phyloP scores from a whole-genome alignment of 768 basidiomycete species.

The Suillus bovinus region DNA sequence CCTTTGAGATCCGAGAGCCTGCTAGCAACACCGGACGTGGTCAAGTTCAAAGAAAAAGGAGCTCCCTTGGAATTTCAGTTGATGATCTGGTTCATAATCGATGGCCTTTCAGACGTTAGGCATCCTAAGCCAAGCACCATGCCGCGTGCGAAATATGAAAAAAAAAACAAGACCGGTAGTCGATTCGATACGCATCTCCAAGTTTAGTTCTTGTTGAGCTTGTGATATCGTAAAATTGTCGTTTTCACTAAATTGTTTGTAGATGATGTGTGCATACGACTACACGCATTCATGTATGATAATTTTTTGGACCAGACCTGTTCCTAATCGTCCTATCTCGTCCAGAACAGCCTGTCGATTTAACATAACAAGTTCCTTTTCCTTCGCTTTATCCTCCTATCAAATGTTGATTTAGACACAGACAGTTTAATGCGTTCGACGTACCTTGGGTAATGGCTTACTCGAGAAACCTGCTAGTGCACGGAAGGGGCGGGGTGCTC shows the following conservation, averaged over 20 bases:
- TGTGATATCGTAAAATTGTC: neutral
- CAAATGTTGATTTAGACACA: slow-evolving; percentile 6
- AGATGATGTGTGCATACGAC: neutral
- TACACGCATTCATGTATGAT: slow-evolving; percentile 15
- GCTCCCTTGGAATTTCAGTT: no score
- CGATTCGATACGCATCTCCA: neutral
- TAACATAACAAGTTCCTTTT: slow-evolving; percentile 61
- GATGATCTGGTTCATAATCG: no score
- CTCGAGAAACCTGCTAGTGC: slow-evolving; percentile 83
- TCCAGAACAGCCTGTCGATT: slow-evolving; percentile 66
- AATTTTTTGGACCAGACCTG: slow-evolving; percentile 60
- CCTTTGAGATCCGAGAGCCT: no score
- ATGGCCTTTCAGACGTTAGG: no score
- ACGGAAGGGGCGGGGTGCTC: slow-evolving; percentile 65
- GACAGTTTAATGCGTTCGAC: slow-evolving; percentile 7
- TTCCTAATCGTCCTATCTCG: slow-evolving; percentile 78
- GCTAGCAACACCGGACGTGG: no score
- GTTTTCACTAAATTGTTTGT: neutral
- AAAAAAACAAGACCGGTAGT: neutral
- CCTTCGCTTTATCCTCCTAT: slow-evolving; percentile 38
- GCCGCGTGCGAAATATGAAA: no score
- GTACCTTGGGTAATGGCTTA: slow-evolving; percentile 45
- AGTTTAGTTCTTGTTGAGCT: neutral
- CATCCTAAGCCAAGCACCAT: no score
- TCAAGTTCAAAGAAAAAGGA: no score